Evolutionary conservation across 371 early-diverging fungal species (phyloP).

Genomic region (Smittium culicis): DNA sequence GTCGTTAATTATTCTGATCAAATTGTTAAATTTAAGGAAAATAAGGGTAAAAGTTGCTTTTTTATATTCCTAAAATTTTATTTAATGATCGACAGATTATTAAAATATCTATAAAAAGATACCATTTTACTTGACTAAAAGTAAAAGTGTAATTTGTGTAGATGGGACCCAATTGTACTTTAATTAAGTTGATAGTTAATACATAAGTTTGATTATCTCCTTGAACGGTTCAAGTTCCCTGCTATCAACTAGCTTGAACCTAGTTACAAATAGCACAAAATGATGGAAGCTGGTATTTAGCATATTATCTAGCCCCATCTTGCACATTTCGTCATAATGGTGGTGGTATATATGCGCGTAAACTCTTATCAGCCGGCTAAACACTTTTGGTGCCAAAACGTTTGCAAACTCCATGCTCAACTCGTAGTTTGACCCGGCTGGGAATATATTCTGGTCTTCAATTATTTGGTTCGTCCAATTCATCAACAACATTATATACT

Average conservation of each 20-base stretch:
- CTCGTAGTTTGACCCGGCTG: constrained; percentile 39
- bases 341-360: constrained; percentile 78
- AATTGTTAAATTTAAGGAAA: no score
- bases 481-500: constrained; percentile 68
- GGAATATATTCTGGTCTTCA: constrained; percentile 65
- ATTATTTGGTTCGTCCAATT: constrained; percentile 64
- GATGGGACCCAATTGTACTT: no score
- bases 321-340: constrained; percentile 52
- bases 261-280: constrained; percentile 66
- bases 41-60: no score
- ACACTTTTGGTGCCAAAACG: constrained; percentile 44
- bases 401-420: constrained; percentile 1
- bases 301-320: constrained; percentile 60
- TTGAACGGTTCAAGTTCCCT: constrained; percentile 46
- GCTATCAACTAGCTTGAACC: constrained; percentile 58
- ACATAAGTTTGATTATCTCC: constrained; percentile 11
- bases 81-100: no score
- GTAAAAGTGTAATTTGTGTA: no score
- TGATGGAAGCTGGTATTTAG: constrained; percentile 81
- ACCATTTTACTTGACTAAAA: no score
- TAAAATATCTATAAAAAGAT: no score
- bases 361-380: constrained; percentile 66
- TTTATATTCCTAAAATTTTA: no score
- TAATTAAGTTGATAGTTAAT: neutral
- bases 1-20: no score